Conservation (phyloP, 2,329 filamentous ascomycete genomes). For the Exophiala sp. region DNA sequence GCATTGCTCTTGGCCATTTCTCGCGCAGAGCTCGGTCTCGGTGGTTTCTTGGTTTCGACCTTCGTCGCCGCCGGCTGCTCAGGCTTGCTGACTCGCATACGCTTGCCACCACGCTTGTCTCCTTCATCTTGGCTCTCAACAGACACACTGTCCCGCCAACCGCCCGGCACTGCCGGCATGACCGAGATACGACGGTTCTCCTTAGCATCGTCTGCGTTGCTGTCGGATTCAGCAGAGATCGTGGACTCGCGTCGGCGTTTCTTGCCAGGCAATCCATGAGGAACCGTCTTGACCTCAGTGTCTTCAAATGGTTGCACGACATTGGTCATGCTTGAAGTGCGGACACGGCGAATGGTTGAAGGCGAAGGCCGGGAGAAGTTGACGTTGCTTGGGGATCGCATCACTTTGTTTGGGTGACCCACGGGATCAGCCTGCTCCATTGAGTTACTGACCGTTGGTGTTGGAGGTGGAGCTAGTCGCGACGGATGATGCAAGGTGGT, state of each 20-base stretch:
- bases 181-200: conserved; percentile 26
- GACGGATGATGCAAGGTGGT: conserved; percentile 29
- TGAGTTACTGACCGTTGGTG: conserved; percentile 23
- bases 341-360: conserved; percentile 40
- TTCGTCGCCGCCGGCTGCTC: conserved; percentile 17
- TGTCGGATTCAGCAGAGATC: conserved; percentile 21
- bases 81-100: conserved; percentile 2
- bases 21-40: conserved; percentile 22
- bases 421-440: conserved; percentile 22
- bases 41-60: conserved; percentile 18
- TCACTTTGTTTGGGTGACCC: conserved; percentile 18
- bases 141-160: conserved; percentile 20
- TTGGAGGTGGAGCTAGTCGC: conserved; percentile 13
- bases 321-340: conserved; percentile 31
- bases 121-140: conserved; percentile 27
- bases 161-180: conserved; percentile 24
- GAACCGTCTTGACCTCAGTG: conserved; percentile 25
- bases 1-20: conserved; percentile 25
- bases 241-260: conserved; percentile 31
- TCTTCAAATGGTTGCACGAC: conserved; percentile 28
- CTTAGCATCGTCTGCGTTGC: conserved; percentile 17
- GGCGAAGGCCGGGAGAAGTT: conserved; percentile 36
- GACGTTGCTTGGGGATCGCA: conserved; percentile 20
- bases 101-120: conserved; percentile 24
- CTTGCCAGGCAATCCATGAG: conserved; percentile 31